Evolutionary conservation across 2,329 filamentous ascomycete species (phyloP).

Genomic region (Sporothrix globosa): DNA sequence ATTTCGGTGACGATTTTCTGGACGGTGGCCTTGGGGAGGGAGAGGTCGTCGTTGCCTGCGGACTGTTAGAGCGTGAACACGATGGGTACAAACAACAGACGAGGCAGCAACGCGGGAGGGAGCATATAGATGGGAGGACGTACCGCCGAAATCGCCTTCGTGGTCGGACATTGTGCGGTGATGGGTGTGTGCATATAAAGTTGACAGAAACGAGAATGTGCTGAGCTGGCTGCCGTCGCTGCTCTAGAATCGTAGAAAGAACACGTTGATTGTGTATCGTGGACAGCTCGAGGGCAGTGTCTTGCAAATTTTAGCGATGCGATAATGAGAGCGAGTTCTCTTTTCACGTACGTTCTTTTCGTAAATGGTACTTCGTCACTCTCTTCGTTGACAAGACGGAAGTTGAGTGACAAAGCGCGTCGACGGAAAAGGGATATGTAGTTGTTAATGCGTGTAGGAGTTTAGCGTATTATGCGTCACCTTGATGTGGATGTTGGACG

Average conservation of each 20-base stretch:
- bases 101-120: no score
- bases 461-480: no score
- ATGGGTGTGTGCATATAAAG: not conserved
- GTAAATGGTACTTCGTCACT: no score
- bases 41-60: conserved; percentile 60
- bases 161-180: conserved; percentile 63
- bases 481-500: not conserved
- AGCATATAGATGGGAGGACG: conserved; percentile 38
- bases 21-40: conserved; percentile 69
- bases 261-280: no score
- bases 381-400: no score
- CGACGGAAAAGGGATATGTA: not conserved
- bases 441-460: no score
- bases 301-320: no score
- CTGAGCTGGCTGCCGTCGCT: no score
- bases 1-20: conserved; percentile 93
- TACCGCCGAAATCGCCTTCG: conserved; percentile 61
- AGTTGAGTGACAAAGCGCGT: conserved; percentile 5
- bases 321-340: not conserved
- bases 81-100: not conserved
- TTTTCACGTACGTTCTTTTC: not conserved
- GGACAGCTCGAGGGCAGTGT: no score
- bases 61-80: conserved; percentile 42
- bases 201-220: not conserved
- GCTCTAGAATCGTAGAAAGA: no score